These are phyloP conservation scores for Solanum hybrid DNA, from an alignment of 305 asterid species.

Conservation along the genomic window DNA sequence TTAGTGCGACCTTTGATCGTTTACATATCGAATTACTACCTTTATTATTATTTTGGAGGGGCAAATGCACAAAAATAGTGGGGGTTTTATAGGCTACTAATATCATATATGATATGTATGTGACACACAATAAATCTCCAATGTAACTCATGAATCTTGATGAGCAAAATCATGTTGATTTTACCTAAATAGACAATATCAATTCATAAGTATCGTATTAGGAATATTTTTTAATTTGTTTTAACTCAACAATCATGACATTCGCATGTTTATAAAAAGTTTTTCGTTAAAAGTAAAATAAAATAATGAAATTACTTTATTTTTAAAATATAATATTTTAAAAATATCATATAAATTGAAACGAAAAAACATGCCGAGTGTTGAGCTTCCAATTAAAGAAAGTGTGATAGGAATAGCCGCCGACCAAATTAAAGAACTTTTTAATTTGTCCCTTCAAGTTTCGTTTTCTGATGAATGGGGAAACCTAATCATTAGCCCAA, in stretches of 20 bases:
- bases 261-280: neutral
- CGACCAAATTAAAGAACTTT: constrained; percentile 5
- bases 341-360: neutral
- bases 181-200: neutral
- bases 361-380: neutral
- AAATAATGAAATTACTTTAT: neutral
- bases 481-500: constrained; percentile 32
- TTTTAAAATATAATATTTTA: accelerated
- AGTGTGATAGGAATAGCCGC: constrained; percentile 19
- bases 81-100: neutral
- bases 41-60: neutral
- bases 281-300: neutral
- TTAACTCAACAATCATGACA: neutral
- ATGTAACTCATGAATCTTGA: neutral
- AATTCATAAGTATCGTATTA: neutral
- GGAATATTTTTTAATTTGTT: neutral
- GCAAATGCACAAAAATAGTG: neutral
- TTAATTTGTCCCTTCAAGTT: neutral
- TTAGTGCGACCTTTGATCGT: neutral
- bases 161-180: neutral
- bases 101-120: neutral
- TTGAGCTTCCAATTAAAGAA: neutral
- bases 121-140: neutral
- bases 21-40: neutral
- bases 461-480: constrained; percentile 15